phyloP scores from a whole-genome alignment of 1,284 basidiomycete genomes.

The Chalciporus piperatoides region DNA sequence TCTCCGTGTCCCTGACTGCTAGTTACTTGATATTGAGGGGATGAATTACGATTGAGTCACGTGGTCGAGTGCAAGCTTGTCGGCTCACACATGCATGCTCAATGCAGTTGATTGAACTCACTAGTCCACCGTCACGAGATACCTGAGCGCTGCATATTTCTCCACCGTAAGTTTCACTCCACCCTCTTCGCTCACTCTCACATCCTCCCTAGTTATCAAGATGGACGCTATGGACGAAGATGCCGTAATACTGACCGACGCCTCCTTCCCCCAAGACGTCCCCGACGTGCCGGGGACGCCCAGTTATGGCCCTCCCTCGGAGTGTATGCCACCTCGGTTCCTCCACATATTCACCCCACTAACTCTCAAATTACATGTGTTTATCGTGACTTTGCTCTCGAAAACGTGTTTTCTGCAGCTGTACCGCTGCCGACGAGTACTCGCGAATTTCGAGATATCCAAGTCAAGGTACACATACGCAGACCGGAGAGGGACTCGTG shows the following conservation, averaged over 20 bases:
- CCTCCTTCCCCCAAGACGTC: slow-evolving; percentile 22
- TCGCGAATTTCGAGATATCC: slow-evolving; percentile 68
- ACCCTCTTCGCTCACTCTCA: neutral
- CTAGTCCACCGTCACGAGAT: slow-evolving; percentile 22
- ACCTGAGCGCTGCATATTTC: slow-evolving; percentile 17
- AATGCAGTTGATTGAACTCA: slow-evolving; percentile 1
- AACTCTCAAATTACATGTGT: slow-evolving; percentile 3
- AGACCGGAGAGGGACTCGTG: slow-evolving; percentile 74
- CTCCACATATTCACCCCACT: slow-evolving; percentile 8
- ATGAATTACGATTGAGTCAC: slow-evolving; percentile 16
- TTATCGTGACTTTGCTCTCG: slow-evolving; percentile 2
- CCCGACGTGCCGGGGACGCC: slow-evolving; percentile 18
- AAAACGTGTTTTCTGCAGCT: slow-evolving; percentile 16
- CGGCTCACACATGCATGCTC: slow-evolving; percentile 2
- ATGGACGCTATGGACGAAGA: slow-evolving; percentile 35
- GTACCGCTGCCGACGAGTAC: slow-evolving; percentile 27
- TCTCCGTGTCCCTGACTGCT: neutral
- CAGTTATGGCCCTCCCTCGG: slow-evolving; percentile 15
- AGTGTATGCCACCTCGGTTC: slow-evolving; percentile 18
- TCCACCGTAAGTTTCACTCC: slow-evolving; percentile 5
- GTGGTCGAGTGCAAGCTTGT: slow-evolving; percentile 13
- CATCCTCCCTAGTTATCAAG: slow-evolving; percentile 11
- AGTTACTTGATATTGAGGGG: too few species aligned
- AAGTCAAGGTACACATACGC: slow-evolving; percentile 80
- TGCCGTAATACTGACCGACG: slow-evolving; percentile 23